These are phyloP conservation scores for Cercospora nicotianae DNA, from an alignment of 2,329 filamentous ascomycete genomes.

Conservation along the genomic window DNA sequence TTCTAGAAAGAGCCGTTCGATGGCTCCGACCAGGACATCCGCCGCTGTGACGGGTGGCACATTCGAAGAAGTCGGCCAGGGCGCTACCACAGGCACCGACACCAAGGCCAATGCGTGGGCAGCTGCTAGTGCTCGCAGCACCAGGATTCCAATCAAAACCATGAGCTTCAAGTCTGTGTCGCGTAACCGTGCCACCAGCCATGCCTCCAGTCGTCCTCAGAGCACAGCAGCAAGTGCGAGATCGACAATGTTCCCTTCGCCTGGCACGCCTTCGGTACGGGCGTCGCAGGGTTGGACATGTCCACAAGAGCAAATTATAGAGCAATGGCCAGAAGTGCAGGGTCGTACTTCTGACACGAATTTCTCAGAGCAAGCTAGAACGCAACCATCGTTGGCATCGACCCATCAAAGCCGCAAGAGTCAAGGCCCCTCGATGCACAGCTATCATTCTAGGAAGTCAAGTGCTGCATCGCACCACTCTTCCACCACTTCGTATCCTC, in stretches of 20 bases:
- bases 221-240: background rate
- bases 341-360: background rate
- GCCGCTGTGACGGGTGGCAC: background rate
- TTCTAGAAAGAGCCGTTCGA: constrained; percentile 1
- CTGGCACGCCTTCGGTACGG: background rate
- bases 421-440: constrained; percentile 1
- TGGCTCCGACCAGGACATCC: background rate
- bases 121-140: constrained; percentile 10
- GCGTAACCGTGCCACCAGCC: background rate
- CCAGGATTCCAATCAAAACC: constrained; percentile 7
- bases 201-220: constrained; percentile 3
- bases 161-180: constrained; percentile 8
- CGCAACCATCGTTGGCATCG: background rate
- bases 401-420: constrained; percentile 6
- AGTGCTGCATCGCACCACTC: constrained; percentile 1
- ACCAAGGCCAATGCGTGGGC: constrained; percentile 4
- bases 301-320: background rate
- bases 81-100: background rate
- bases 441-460: constrained; percentile 6
- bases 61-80: background rate
- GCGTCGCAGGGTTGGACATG: background rate
- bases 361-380: background rate
- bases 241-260: background rate
- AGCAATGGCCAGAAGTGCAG: background rate
- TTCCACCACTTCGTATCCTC: constrained; percentile 1